A percentile compares a stretch with the other conserved stretches of the same genome.
phyloP scores from a whole-genome alignment of 2,329 filamentous ascomycete species.

The Cladophialophora chaetospira region DNA sequence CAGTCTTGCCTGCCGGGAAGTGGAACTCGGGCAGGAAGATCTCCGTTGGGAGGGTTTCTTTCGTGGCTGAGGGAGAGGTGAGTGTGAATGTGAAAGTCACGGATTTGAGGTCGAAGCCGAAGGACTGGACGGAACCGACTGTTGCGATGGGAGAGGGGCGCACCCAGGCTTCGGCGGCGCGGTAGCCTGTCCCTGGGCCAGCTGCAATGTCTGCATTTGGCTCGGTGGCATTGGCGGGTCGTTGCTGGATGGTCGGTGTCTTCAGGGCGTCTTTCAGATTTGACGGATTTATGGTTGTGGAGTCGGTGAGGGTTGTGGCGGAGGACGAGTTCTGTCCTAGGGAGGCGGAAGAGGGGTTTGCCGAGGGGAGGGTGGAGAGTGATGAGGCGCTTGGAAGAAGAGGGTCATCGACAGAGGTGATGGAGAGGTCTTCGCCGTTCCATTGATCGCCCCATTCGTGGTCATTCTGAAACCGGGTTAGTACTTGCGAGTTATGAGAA shows the following conservation, averaged over 20 bases:
- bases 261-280: conserved; percentile 75
- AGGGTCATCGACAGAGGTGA: conserved; percentile 82
- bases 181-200: conserved; percentile 62
- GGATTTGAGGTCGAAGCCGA: conserved; percentile 84
- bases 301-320: conserved; percentile 49
- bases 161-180: conserved; percentile 90
- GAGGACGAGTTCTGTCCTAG: conserved; percentile 53
- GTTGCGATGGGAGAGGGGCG: conserved; percentile 78
- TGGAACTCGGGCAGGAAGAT: conserved; percentile 90
- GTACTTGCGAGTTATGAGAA: background rate
- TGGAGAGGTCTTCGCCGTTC: conserved; percentile 97
- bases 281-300: conserved; percentile 64
- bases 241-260: conserved; percentile 58
- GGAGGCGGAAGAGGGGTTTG: conserved; percentile 42
- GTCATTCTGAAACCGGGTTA: conserved; percentile 62
- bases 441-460: conserved; percentile 90
- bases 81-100: too few species aligned
- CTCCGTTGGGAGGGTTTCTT: conserved; percentile 71
- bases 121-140: conserved; percentile 68
- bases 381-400: conserved; percentile 45
- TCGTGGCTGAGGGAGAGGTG: too few species aligned
- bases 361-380: conserved; percentile 35
- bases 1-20: conserved; percentile 74
- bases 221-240: conserved; percentile 28
- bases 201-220: background rate